Evolutionary conservation across 352 stramenopile genomes (phyloP), one percentile per base, ranked within the genome.

Genomic region (Blastocystis sp.): DNA sequence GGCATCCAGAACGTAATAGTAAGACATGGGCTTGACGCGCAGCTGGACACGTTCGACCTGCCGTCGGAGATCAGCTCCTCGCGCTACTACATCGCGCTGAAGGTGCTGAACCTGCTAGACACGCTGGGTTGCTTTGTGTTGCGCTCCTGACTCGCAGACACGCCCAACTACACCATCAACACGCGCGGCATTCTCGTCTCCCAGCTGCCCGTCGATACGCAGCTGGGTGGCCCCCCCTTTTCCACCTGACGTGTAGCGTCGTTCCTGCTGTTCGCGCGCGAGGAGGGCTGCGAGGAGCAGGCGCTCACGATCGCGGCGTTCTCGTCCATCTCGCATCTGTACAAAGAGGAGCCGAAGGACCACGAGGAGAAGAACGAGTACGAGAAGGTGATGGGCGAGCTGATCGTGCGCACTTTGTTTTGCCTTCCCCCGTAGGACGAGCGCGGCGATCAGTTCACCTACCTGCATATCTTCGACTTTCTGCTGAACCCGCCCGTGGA

Each of bases 151-250:
- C 10, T 7, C 48, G 48, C 28, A 74, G 90, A 91, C 4, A 81
- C 94, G 43, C 54, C 62, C 1, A 92, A 94, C 77, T 89, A 88
- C 24, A 74, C 80, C 17, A 91, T 99, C 11, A 99, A 96, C 17
- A 92, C 93, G 77, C 92, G 99, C 0, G 97, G 97, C 6, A 61
- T 90, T 0, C 93, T 98, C 78, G 91, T 99, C n/a, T 93, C 95
- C 6, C 92, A 93, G 69, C 91, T 99, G 9, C 96, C 96, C 21
- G 92, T 99, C 6, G 94, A 99, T 90, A 94, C 96, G n/a, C 93
- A 95, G 89, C 91, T 99, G 24, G 97, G 95, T 45, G 98, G 98
- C 89, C 94, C 98, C 91, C 90, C 99, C 19, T 90, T 99, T 19
- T 94, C 95, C 64, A 95, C 94, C 21, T 92, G 93, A 61, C 89